A percentile compares a stretch with the other conserved stretches of the same genome.
Conservation (phyloP, 2,329 filamentous ascomycete species). For the Pyricularia grisea region DNA sequence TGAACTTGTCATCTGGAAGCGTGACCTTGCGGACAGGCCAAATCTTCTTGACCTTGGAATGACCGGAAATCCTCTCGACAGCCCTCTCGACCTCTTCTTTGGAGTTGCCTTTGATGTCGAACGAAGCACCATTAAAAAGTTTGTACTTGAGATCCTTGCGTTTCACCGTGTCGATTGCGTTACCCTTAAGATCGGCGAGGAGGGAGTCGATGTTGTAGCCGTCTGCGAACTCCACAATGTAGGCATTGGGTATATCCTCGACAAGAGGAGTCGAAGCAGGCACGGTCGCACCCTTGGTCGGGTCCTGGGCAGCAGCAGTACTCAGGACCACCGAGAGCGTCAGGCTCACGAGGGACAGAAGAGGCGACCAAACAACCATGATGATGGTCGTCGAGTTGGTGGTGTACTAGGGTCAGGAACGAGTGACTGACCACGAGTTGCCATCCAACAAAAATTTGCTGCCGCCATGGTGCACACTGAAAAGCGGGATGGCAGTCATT, state of each 20-base stretch:
- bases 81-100: slow-evolving; percentile 6
- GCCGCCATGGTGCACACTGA: neutral
- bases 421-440: neutral
- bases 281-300: neutral
- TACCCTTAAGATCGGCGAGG: neutral
- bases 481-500: neutral
- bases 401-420: neutral
- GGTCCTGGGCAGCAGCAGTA: neutral
- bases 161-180: slow-evolving; percentile 5
- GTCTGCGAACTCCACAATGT: slow-evolving; percentile 15
- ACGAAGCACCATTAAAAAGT: slow-evolving; percentile 15
- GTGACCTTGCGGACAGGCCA: slow-evolving; percentile 18
- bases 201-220: slow-evolving; percentile 7
- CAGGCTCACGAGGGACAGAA: slow-evolving; percentile 1
- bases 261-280: neutral
- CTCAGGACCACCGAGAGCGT: neutral
- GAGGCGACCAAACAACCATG: slow-evolving; percentile 2
- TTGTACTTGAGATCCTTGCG: slow-evolving; percentile 13
- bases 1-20: slow-evolving; percentile 1
- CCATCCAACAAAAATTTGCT: neutral
- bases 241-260: slow-evolving; percentile 5
- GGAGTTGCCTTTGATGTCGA: slow-evolving; percentile 7
- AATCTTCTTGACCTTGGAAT: slow-evolving; percentile 16
- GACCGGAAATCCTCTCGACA: slow-evolving; percentile 13
- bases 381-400: neutral